phyloP scores from a whole-genome alignment of 192 early-diverging fungal species.

The Backusella parvicylindrica region DNA sequence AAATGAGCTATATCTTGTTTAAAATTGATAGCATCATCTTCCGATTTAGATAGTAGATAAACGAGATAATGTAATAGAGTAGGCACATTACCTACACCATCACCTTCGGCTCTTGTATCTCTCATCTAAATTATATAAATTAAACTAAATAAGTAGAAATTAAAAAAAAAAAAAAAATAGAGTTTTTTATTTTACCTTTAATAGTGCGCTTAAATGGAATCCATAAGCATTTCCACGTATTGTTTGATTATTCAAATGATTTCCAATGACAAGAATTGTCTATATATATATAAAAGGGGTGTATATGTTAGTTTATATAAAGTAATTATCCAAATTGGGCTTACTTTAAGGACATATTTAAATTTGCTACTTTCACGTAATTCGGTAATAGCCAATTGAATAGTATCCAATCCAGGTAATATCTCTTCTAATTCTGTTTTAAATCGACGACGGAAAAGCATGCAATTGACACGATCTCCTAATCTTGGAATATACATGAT shows the following conservation, averaged over 20 bases:
- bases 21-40: conserved; percentile 41
- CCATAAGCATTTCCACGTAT: conserved; percentile 57
- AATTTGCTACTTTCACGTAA: conserved; percentile 39
- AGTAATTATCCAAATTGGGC: background rate
- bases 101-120: conserved; percentile 51
- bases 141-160: background rate
- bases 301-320: background rate
- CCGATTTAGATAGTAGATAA: conserved; percentile 38
- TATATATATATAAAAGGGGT: background rate
- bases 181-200: conserved; percentile 38
- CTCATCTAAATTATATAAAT: conserved; percentile 34
- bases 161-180: background rate
- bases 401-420: conserved; percentile 43
- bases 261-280: conserved; percentile 54
- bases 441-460: conserved; percentile 52
- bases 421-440: conserved; percentile 48
- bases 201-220: conserved; percentile 50
- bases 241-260: conserved; percentile 50
- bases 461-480: conserved; percentile 45
- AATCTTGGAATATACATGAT: conserved; percentile 51
- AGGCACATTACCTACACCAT: conserved; percentile 35
- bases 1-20: conserved; percentile 51
- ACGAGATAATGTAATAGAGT: conserved; percentile 56
- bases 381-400: conserved; percentile 44
- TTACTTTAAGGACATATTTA: conserved; percentile 50